Evolutionary conservation across 2,329 filamentous ascomycete species (phyloP).

Genomic region (Didymosphaeria variabile): DNA sequence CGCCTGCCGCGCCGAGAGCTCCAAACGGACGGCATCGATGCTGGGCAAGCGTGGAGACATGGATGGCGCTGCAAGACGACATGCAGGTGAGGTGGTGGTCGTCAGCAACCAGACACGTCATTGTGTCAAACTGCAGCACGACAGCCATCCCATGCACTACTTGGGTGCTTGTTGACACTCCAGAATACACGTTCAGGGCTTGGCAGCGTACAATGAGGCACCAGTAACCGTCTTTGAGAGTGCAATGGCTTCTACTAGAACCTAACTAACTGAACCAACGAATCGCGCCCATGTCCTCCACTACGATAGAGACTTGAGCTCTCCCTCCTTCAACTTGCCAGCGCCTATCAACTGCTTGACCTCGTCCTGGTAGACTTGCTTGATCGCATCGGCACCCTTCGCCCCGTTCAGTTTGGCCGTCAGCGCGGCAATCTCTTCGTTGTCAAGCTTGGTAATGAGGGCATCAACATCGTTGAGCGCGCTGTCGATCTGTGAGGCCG

Average conservation of each 20-base stretch:
- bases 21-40: slow-evolving; percentile 7
- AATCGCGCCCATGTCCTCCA: neutral
- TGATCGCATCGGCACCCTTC: slow-evolving; percentile 85
- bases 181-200: too few relatives aligned
- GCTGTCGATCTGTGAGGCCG: slow-evolving; percentile 80
- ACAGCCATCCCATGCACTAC: too few relatives aligned
- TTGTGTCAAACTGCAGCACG: neutral
- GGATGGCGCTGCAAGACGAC: slow-evolving; percentile 1
- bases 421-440: slow-evolving; percentile 87
- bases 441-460: slow-evolving; percentile 86
- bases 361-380: slow-evolving; percentile 81
- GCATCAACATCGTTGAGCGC: slow-evolving; percentile 87
- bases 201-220: neutral
- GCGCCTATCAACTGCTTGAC: slow-evolving; percentile 78
- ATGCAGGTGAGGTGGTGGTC: slow-evolving; percentile 1
- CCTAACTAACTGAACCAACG: slow-evolving; percentile 1
- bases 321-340: slow-evolving; percentile 86
- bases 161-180: too few relatives aligned
- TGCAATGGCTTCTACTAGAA: neutral
- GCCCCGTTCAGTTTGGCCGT: slow-evolving; percentile 80
- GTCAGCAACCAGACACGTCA: neutral
- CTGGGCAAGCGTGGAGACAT: slow-evolving; percentile 9
- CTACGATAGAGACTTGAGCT: slow-evolving; percentile 71
- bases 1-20: slow-evolving; percentile 11
- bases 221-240: neutral